These are phyloP conservation scores for Linanthus parryae DNA, from an alignment of 148 eudicot species.

Conservation along the genomic window DNA sequence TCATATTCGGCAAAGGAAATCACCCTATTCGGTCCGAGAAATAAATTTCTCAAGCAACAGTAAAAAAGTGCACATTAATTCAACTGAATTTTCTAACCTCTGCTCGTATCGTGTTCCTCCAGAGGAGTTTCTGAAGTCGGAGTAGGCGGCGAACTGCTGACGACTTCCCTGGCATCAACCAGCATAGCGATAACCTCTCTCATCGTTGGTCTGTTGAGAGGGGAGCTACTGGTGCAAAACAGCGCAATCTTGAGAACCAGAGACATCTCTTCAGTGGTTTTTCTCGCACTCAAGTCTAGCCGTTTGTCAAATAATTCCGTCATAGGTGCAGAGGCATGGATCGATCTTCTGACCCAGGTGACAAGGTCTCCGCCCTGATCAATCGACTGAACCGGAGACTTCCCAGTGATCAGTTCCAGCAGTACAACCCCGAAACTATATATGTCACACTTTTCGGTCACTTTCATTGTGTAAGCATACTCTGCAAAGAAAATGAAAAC, in stretches of 20 bases:
- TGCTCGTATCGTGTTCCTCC: no score
- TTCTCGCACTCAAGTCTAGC: slow-evolving; percentile 41
- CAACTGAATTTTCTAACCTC: no score
- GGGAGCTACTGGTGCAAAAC: slow-evolving; percentile 69
- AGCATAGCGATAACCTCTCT: slow-evolving; percentile 73
- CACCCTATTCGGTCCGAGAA: no score
- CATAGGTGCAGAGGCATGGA: slow-evolving; percentile 20
- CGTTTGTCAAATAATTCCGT: slow-evolving; percentile 52
- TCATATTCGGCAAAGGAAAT: no score
- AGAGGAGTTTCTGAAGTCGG: slow-evolving; percentile 51
- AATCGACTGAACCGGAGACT: slow-evolving; percentile 70
- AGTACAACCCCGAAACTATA: slow-evolving; percentile 88
- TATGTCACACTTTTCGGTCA: slow-evolving; percentile 76
- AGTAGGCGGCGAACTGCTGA: slow-evolving; percentile 18
- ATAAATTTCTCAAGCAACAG: no score
- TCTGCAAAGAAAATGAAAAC: slow-evolving; percentile 31
- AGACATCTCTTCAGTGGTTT: slow-evolving; percentile 48
- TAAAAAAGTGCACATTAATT: no score
- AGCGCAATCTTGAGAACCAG: slow-evolving; percentile 67
- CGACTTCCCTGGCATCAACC: slow-evolving; percentile 45
- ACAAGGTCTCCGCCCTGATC: slow-evolving; percentile 82
- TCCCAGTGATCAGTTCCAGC: slow-evolving; percentile 75
- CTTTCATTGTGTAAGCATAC: slow-evolving; percentile 88
- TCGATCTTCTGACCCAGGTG: slow-evolving; percentile 53
- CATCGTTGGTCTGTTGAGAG: slow-evolving; percentile 72